Percentiles rank a stretch among this genome's conserved stretches.
phyloP scores from a whole-genome alignment of 2,329 filamentous ascomycete genomes.

The Saccharata proteae region DNA sequence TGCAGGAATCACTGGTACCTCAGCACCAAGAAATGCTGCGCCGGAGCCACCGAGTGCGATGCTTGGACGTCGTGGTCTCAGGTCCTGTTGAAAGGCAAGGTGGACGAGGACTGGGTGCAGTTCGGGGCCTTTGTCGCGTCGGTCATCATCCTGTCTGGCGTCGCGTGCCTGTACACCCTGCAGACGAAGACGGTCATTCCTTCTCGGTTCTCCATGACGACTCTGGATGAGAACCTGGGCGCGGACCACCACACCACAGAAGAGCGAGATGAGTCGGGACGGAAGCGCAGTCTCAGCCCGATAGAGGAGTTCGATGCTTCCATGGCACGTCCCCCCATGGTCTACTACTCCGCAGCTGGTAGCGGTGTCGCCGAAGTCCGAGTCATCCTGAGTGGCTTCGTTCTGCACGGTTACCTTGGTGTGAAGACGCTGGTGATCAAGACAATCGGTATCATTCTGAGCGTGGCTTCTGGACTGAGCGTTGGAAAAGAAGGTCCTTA shows the following conservation, averaged over 20 bases:
- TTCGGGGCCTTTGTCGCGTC: slow-evolving; percentile 63
- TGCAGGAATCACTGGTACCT: slow-evolving; percentile 60
- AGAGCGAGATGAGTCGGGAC: slow-evolving; percentile 34
- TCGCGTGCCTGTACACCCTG: slow-evolving; percentile 70
- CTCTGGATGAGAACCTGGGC: slow-evolving; percentile 83
- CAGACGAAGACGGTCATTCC: slow-evolving; percentile 91
- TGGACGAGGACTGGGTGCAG: slow-evolving; percentile 52
- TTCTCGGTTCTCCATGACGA: slow-evolving; percentile 74
- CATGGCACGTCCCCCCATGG: slow-evolving; percentile 53
- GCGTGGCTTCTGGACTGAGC: slow-evolving; percentile 84
- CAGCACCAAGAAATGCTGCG: slow-evolving; percentile 57
- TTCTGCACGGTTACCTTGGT: slow-evolving; percentile 89
- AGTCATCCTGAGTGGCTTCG: slow-evolving; percentile 95
- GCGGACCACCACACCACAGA: slow-evolving; percentile 38
- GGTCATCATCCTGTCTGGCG: slow-evolving; percentile 56
- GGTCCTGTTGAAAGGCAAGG: slow-evolving; percentile 36
- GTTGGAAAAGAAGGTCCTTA: slow-evolving; percentile 92
- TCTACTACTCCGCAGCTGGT: slow-evolving; percentile 91
- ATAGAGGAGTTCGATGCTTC: slow-evolving; percentile 28
- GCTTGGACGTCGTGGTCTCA: slow-evolving; percentile 56
- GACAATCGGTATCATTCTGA: slow-evolving; percentile 68
- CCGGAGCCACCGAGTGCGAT: slow-evolving; percentile 41
- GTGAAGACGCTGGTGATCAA: slow-evolving; percentile 80
- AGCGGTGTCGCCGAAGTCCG: slow-evolving; percentile 96
- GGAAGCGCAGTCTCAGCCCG: slow-evolving; percentile 28